These are phyloP conservation scores for Penicillium griseofulvum DNA, from an alignment of 2,329 filamentous ascomycete genomes.

Conservation along the genomic window DNA sequence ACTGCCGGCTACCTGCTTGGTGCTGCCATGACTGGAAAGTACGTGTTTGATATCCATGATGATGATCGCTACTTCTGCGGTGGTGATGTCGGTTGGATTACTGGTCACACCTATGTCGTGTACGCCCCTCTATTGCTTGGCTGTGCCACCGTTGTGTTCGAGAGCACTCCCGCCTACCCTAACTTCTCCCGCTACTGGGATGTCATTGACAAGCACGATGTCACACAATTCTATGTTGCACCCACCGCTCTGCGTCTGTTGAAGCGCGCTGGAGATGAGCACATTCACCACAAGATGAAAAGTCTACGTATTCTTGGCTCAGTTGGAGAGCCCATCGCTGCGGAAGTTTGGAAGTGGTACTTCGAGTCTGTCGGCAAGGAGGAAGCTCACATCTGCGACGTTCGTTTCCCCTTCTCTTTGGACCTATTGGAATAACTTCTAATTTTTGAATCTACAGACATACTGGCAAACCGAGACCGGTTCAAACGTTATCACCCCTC, in stretches of 20 bases:
- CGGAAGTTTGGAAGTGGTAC: conserved; percentile 99
- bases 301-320: conserved; percentile 86
- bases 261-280: conserved; percentile 92
- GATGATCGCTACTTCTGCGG: conserved; percentile 95
- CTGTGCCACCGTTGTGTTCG: conserved; percentile 92
- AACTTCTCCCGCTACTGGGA: conserved; percentile 99
- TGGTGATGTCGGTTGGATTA: conserved; percentile 98
- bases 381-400: conserved; percentile 89
- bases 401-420: conserved; percentile 52
- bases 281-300: conserved; percentile 86
- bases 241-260: conserved; percentile 88
- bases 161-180: conserved; percentile 95
- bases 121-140: conserved; percentile 92
- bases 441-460: conserved; percentile 58
- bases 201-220: conserved; percentile 89
- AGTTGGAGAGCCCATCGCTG: conserved; percentile 94
- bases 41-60: conserved; percentile 97
- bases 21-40: conserved; percentile 91
- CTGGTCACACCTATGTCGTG: conserved; percentile 96
- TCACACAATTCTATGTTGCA: conserved; percentile 98
- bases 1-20: conserved; percentile 94
- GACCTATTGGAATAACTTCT: not conserved
- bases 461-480: conserved; percentile 99
- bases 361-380: conserved; percentile 92
- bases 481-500: conserved; percentile 89